Evolutionary conservation across 2,329 filamentous ascomycete species (phyloP), one percentile per base, ranked within the genome.

Genomic region (Beauveria caledonica): DNA sequence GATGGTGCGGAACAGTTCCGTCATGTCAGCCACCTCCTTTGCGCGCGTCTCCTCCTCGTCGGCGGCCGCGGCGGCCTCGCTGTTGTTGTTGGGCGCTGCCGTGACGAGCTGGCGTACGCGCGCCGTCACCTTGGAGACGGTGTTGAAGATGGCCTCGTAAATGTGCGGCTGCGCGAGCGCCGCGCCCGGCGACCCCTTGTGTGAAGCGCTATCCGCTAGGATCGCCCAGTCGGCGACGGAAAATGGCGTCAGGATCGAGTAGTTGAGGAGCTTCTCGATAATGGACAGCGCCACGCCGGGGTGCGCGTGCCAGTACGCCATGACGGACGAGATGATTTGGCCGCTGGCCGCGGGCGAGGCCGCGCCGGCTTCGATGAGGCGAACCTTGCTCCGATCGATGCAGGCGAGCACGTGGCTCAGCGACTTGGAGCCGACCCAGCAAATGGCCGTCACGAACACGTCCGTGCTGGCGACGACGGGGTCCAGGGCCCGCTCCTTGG

Each of bases 221-320:
- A 99, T 80, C 0, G 90, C 90, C 94, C 94, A 99, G 69, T 96
- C 87, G 52, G 97, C 83, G 29, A 99, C 92, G 17, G 87, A 87
- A 61, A 86, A 79, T 0, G 94, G 94, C 9, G 88, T 92, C 40
- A 99, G 81, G 67, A 99, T 96, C 15, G 90, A 92, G 77, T 97
- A 99, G 76, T 97, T 99, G 67, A 99, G 86, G 5, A 99, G 83
- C 75, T 97, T 97, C 78, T 97, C 93, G 62, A 97, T 83, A 67
- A 99, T 96, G 67, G 89, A 90, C 66, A 97, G 85, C 3, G 92
- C 94, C 48, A 95, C 87, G 62, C 94, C 94, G 0, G 93, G 92
- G 68, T 99, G 93, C 36, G 93, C 87, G 51, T 84, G 83, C 94
- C 94, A 99, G 78, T 97, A 99, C 45, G 86, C 81, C 78, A 97